A percentile compares a stretch with the other conserved stretches of the same genome.
These are phyloP conservation scores for Cruciata laevipes DNA, from an alignment of 257 asterid genomes.

Conservation along the genomic window DNA sequence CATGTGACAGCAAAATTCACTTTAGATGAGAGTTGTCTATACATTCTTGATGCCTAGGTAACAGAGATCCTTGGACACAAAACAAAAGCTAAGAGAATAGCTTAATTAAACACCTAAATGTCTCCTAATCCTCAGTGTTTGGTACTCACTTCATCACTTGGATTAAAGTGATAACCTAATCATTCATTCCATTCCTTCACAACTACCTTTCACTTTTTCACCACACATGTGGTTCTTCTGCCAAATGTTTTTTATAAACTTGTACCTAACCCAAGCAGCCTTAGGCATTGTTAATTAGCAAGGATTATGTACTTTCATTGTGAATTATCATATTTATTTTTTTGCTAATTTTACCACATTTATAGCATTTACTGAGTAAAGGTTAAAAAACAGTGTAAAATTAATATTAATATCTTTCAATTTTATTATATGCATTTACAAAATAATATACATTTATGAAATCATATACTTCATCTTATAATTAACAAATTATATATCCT, in stretches of 20 bases:
- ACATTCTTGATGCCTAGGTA: conserved; percentile 5
- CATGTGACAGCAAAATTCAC: conserved; percentile 29
- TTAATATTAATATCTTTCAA: too few species aligned
- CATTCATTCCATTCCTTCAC: conserved; percentile 14
- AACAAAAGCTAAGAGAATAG: conserved; percentile 16
- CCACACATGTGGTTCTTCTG: not conserved
- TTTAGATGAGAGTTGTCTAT: not conserved
- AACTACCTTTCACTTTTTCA: not conserved
- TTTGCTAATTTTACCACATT: too few species aligned
- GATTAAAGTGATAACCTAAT: conserved; percentile 1
- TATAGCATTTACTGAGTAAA: too few species aligned
- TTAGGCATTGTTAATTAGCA: not conserved
- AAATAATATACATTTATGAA: too few species aligned
- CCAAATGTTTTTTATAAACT: not conserved
- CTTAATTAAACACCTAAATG: conserved; percentile 7
- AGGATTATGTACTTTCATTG: not conserved
- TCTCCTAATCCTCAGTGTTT: conserved; percentile 13
- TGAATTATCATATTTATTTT: too few species aligned
- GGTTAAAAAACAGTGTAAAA: too few species aligned
- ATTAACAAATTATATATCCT: too few species aligned
- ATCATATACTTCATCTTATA: too few species aligned
- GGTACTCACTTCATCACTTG: not conserved
- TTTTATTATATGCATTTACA: too few species aligned
- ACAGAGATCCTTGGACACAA: conserved; percentile 24
- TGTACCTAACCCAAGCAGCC: not conserved